A percentile compares a stretch with the other conserved stretches of the same genome.
These are phyloP conservation scores for Phoenix roebelenii DNA, from an alignment of 176 grass and related monocot species.

Conservation along the genomic window DNA sequence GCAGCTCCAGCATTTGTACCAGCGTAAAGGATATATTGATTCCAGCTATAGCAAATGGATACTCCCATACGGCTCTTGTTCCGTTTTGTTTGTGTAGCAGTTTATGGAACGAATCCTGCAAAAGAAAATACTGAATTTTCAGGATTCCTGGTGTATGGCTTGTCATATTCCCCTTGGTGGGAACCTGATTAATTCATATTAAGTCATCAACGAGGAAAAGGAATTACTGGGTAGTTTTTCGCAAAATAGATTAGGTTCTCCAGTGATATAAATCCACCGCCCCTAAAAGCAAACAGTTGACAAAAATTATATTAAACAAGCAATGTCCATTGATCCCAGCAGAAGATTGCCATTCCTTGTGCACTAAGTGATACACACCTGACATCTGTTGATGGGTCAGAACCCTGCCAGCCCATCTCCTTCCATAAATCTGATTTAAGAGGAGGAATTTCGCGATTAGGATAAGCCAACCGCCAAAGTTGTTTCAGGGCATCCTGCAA, in stretches of 20 bases:
- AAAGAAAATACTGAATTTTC: neutral
- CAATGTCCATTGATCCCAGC: constrained; percentile 2
- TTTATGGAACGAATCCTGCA: constrained; percentile 61
- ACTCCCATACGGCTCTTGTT: constrained; percentile 80
- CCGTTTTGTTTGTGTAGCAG: constrained; percentile 77
- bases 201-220: no score
- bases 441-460: constrained; percentile 55
- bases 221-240: constrained; percentile 57
- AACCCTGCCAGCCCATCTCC: constrained; percentile 93
- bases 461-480: constrained; percentile 77
- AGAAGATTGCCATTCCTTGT: no score
- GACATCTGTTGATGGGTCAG: constrained; percentile 76
- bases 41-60: constrained; percentile 92
- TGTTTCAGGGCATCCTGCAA: constrained; percentile 77
- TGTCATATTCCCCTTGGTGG: no score
- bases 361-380: constrained; percentile 33
- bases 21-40: constrained; percentile 93
- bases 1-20: constrained; percentile 78
- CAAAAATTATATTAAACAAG: constrained; percentile 17
- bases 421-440: constrained; percentile 86
- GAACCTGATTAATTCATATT: no score
- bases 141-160: no score
- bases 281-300: constrained; percentile 28
- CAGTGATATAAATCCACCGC: constrained; percentile 75
- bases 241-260: constrained; percentile 45